A percentile compares a stretch with the other conserved stretches of the same genome.
Conservation (phyloP, 2,329 filamentous ascomycete species). For the Ciborinia camelliae region DNA sequence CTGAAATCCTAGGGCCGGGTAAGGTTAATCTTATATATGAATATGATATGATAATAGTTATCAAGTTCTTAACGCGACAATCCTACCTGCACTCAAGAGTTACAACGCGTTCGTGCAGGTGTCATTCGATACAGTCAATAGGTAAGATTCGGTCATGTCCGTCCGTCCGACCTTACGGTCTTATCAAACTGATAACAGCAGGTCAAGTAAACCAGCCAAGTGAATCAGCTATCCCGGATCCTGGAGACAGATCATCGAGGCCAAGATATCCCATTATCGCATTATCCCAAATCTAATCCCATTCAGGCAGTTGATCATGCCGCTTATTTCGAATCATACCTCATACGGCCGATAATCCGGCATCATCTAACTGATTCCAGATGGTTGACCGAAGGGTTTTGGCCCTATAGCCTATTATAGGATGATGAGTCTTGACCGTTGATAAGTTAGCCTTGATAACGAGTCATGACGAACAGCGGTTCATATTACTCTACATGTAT, state of each 20-base stretch:
- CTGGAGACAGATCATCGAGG: neutral
- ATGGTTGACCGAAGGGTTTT: neutral
- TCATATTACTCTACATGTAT: no score
- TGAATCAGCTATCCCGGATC: no score
- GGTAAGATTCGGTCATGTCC: neutral
- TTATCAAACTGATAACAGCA: neutral
- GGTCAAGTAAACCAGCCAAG: no score
- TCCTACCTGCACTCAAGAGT: neutral
- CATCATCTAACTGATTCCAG: slow-evolving; percentile 1
- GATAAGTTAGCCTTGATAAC: no score
- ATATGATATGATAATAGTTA: no score
- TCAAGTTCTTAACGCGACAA: slow-evolving; percentile 2
- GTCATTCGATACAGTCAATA: neutral
- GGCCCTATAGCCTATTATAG: neutral
- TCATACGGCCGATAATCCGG: neutral
- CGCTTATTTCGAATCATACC: neutral
- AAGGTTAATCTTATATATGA: neutral
- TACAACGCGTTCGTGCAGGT: slow-evolving; percentile 1
- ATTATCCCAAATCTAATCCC: no score
- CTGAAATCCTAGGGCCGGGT: neutral
- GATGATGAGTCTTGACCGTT: no score
- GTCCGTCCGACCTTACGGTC: no score
- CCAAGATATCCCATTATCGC: neutral
- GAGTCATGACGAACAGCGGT: no score
- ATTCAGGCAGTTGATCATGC: neutral